Base-by-base conservation (phyloP, 2,329 filamentous ascomycete genomes). In the Trichoderma simmonsii region DNA sequence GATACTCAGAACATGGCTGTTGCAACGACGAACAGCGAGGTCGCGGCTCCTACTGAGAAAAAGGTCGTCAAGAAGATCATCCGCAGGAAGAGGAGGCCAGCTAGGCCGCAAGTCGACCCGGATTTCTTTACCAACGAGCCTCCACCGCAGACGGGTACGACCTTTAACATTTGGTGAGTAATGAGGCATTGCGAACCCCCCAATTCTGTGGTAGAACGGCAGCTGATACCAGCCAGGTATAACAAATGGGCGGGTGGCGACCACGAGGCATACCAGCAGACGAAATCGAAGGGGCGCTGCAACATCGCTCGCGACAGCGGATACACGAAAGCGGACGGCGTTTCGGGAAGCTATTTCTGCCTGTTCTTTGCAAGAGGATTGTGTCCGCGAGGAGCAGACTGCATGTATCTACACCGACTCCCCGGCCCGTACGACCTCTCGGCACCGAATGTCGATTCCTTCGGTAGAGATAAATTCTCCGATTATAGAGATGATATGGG, bases 401-500 rank as follows among this genome's bases (percentile, higher is more conserved):
- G 96, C 87, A 91, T 96, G 75, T 98, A 97, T 79, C 88, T 99
- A 6, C 96, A 99, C 81, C 90, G 96, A 6, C 84, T 98, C 32
- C 97, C 96, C 0, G 91, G 89, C 0, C 88, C 97, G 2, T 93
- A 94, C 79, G 96, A 98, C 81, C 86, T 97, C 14, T 98, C 95
- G 83, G 96, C 95, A 73, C 93, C 93, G 1, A 98, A 98, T 77
- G 90, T 97, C 24, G 96, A 99, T 83, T 97, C 94, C 79, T 99
- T 99, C 78, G 82, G 81, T 2, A 88, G 95, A 72, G 95, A 98
- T 85, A 97, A 97, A 84, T 93, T 94, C 78, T 92, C 89, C 74
- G 95, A 97, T 79, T 98, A 98, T 82, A 87, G 95, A 77, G 95
- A 98, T 80, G 95, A 98, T 81, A 98, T 99, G 96, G 95, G 95